Conservation (phyloP, 257 asterid species). For the Solanum pimpinellifolium region DNA sequence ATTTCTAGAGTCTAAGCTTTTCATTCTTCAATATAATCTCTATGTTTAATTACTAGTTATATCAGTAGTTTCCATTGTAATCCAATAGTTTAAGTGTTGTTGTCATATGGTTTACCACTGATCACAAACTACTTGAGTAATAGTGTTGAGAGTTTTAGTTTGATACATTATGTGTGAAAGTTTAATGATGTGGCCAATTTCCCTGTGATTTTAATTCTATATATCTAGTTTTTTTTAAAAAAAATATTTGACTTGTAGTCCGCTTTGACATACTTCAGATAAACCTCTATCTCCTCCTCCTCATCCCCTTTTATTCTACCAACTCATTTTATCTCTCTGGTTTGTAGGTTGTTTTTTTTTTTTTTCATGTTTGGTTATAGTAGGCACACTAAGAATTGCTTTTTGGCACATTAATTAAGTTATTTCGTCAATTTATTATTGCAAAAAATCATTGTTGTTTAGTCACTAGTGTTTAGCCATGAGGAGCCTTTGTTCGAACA, state of each 20-base stretch:
- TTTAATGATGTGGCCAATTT: not conserved
- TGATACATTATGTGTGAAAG: not conserved
- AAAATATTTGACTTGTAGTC: accelerated
- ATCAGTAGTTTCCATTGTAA: not conserved
- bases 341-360: not conserved
- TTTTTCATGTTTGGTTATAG: not conserved
- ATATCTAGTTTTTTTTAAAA: too few relatives aligned
- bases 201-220: not conserved
- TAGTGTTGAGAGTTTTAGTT: not conserved
- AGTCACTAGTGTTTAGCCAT: too few relatives aligned
- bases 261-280: too few relatives aligned
- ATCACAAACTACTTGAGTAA: not conserved
- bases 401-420: not conserved
- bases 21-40: not conserved
- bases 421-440: too few relatives aligned
- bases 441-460: not conserved
- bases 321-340: not conserved
- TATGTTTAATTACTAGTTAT: not conserved
- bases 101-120: not conserved
- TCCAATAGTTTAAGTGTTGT: not conserved
- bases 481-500: too few relatives aligned
- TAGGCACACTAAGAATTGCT: not conserved
- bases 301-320: not conserved
- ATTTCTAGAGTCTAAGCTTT: not conserved
- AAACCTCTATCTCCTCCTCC: too few relatives aligned